Conservation (phyloP, 148 eudicot species). For the Euryodendron excelsum region DNA sequence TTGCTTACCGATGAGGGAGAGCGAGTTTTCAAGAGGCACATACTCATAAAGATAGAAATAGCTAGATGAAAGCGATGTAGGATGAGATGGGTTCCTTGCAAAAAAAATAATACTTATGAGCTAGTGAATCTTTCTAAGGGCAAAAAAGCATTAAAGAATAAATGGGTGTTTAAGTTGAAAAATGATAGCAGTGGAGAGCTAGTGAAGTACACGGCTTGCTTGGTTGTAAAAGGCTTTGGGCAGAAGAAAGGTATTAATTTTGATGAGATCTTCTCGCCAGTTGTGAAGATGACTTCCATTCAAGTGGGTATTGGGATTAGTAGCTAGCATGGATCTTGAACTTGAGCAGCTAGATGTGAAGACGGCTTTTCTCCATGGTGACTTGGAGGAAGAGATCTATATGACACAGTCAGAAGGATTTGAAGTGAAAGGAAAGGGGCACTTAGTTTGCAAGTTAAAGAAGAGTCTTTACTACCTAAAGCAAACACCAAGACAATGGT, state of each 20-base stretch:
- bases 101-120: neutral
- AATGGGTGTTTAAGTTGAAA: too few species aligned
- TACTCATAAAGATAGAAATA: neutral
- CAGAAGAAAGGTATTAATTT: neutral
- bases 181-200: neutral
- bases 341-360: neutral
- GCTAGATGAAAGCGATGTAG: neutral
- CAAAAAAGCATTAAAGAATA: neutral
- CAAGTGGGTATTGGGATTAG: neutral
- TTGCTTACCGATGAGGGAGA: neutral
- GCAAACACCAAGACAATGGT: too few species aligned
- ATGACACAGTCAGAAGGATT: neutral
- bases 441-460: too few species aligned
- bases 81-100: neutral
- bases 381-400: neutral
- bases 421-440: neutral
- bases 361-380: neutral
- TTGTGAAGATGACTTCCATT: too few species aligned
- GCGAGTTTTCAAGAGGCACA: neutral
- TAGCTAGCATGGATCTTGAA: neutral
- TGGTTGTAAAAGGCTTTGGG: neutral
- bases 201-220: neutral
- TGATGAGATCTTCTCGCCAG: neutral
- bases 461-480: too few species aligned
- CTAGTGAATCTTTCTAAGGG: neutral